Evolutionary conservation across 2,329 filamentous ascomycete genomes (phyloP).

Genomic region (Aschersonia sp.): DNA sequence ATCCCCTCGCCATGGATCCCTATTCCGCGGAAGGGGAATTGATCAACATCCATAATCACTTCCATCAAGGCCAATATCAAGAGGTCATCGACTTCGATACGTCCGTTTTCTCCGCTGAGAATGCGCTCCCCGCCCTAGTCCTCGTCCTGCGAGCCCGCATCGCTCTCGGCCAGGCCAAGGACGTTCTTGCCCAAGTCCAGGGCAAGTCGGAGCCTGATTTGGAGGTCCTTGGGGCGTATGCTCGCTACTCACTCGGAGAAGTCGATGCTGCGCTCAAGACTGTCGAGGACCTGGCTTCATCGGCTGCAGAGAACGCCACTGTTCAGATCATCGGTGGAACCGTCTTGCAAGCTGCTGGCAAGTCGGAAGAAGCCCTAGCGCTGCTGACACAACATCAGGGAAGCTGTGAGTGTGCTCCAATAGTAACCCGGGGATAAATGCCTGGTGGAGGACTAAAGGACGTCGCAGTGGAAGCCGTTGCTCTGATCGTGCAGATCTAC

Average conservation of each 20-base stretch:
- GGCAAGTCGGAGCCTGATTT: conserved; percentile 58
- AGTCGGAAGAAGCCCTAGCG: conserved; percentile 72
- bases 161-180: conserved; percentile 62
- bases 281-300: conserved; percentile 53
- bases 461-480: conserved; percentile 56
- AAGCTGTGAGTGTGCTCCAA: conserved; percentile 46
- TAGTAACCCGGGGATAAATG: not conserved
- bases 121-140: conserved; percentile 61
- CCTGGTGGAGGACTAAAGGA: conserved; percentile 9
- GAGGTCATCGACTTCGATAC: conserved; percentile 77
- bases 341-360: conserved; percentile 64
- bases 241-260: conserved; percentile 48
- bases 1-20: conserved; percentile 44
- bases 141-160: conserved; percentile 72
- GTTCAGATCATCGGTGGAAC: conserved; percentile 78
- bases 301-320: conserved; percentile 55
- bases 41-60: conserved; percentile 57
- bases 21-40: conserved; percentile 59
- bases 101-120: conserved; percentile 62
- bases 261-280: conserved; percentile 45
- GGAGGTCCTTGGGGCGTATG: conserved; percentile 61
- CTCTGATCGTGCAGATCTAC: conserved; percentile 83
- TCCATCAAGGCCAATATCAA: conserved; percentile 73
- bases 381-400: conserved; percentile 74
- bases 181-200: conserved; percentile 56